Conservation (phyloP, 1,284 basidiomycete genomes). For the Exsudoporus floridanus region DNA sequence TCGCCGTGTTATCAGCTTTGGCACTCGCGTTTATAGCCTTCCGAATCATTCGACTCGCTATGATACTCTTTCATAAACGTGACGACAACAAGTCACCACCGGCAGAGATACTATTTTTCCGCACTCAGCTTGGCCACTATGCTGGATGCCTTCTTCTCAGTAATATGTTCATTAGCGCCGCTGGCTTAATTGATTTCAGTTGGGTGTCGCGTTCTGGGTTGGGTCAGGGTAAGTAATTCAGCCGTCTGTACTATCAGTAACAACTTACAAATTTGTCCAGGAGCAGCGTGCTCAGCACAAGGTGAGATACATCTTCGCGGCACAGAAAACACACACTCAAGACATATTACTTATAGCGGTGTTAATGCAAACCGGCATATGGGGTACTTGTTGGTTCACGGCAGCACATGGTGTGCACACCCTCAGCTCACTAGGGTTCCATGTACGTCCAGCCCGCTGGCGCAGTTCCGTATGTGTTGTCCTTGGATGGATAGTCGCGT, state of each 20-base stretch:
- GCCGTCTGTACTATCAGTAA: background rate
- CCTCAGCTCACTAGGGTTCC: constrained; percentile 62
- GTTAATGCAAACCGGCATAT: constrained; percentile 59
- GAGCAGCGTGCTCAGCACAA: constrained; percentile 51
- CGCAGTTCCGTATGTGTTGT: constrained; percentile 43
- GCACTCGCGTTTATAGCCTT: constrained; percentile 21
- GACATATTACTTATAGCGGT: constrained; percentile 41
- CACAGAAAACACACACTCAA: background rate
- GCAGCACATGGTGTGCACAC: constrained; percentile 66
- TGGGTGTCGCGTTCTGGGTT: constrained; percentile 40
- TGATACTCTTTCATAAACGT: constrained; percentile 24
- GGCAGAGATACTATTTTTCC: constrained; percentile 61
- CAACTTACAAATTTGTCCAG: constrained; percentile 22
- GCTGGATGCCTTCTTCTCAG: constrained; percentile 61
- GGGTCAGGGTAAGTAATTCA: constrained; percentile 42
- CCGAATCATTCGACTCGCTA: constrained; percentile 25
- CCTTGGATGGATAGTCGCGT: constrained; percentile 55
- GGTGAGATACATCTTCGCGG: constrained; percentile 38
- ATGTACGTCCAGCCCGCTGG: constrained; percentile 50
- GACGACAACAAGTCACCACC: constrained; percentile 19
- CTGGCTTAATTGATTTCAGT: constrained; percentile 49
- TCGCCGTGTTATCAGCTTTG: constrained; percentile 25
- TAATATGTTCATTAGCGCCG: constrained; percentile 49
- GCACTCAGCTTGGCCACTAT: constrained; percentile 70
- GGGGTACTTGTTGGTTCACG: constrained; percentile 65